Evolutionary conservation across 768 basidiomycete species (phyloP), one percentile per base, ranked within the genome.

Genomic region (Lactifluus pinguis): DNA sequence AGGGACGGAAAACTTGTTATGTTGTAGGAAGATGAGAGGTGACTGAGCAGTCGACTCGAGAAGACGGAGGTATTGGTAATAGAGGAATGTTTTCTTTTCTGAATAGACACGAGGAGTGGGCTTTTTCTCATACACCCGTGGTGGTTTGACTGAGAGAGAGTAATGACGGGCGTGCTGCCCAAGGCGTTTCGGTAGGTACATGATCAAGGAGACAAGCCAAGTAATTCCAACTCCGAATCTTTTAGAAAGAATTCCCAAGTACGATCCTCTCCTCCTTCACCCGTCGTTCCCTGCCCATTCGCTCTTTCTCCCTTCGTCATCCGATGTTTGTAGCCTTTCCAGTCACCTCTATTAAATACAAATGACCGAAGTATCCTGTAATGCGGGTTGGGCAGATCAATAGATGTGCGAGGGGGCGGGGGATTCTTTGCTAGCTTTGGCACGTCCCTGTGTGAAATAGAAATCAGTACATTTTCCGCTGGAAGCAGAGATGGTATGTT

Each of bases 301-400:
- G 71, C 89, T 70, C 82, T 78, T 75, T 82, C 91, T 6, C 95
- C 95, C 68, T 93, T 88, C 3, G 95, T 97, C 85, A 95, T 88
- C n/a, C 91, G 77, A 71, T 98, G 95, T 66, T 86, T 86, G 67
- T 98, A 98, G 1, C 91, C 92, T 51, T 80, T 82, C 84, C 92
- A 98, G 0, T 75, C 64, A 10, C 71, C 71, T 45, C 89, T 77
- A 45, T 83, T 75, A 69, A 98, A 98, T 17, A 71, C 76, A 71
- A 95, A 98, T 0, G 92, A 95, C 32, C 90, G 81, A 17, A 92
- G 70, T 11, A 87, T 77, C 2, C 72, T 79, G 69, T 87, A 98
- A 5, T 72, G 74, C 6, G 90, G 88, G 69, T 86, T 88, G n/a
- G 75, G 72, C 3, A 74, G 72, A 42, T 76, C 74, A 48, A 76